Conservation (phyloP, 106 monocot genomes). For the Acorus gramineus region DNA sequence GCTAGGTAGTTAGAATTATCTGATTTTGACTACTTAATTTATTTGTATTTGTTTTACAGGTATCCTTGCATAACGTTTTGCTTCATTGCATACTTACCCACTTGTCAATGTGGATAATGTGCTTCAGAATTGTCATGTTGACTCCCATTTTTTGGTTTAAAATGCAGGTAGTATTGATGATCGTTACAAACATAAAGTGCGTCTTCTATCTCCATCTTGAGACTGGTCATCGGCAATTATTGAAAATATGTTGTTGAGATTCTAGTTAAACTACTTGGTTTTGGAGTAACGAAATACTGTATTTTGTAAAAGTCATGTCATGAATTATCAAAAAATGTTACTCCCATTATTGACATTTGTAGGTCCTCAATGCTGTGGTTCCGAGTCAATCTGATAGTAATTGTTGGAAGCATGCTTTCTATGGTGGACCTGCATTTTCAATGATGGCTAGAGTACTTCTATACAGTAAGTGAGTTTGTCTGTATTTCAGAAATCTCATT, state of each 20-base stretch:
- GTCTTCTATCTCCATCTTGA: not conserved
- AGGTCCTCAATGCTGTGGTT: slow-evolving; percentile 31
- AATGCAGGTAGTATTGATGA: slow-evolving; percentile 43
- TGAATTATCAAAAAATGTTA: too few species aligned
- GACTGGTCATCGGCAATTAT: too few species aligned
- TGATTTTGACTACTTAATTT: not conserved
- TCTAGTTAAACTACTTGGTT: not conserved
- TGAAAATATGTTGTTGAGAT: not conserved
- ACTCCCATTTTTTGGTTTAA: not conserved
- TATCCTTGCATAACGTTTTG: too few species aligned
- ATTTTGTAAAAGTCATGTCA: too few species aligned
- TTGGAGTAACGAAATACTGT: too few species aligned
- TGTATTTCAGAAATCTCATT: too few species aligned
- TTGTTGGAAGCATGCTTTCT: slow-evolving; percentile 44
- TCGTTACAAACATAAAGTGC: slow-evolving; percentile 38
- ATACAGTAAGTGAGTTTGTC: slow-evolving; percentile 35
- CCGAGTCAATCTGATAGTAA: slow-evolving; percentile 30
- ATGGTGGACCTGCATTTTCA: slow-evolving; percentile 65
- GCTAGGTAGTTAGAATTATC: too few species aligned
- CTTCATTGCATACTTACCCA: too few species aligned
- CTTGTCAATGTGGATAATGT: too few species aligned
- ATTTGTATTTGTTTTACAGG: too few species aligned
- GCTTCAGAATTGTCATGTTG: too few species aligned
- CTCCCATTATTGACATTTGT: not conserved
- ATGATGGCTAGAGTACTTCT: slow-evolving; percentile 55